Base-by-base conservation (phyloP, 192 early-diverging fungal species). In the Backusella mclennaniae region DNA sequence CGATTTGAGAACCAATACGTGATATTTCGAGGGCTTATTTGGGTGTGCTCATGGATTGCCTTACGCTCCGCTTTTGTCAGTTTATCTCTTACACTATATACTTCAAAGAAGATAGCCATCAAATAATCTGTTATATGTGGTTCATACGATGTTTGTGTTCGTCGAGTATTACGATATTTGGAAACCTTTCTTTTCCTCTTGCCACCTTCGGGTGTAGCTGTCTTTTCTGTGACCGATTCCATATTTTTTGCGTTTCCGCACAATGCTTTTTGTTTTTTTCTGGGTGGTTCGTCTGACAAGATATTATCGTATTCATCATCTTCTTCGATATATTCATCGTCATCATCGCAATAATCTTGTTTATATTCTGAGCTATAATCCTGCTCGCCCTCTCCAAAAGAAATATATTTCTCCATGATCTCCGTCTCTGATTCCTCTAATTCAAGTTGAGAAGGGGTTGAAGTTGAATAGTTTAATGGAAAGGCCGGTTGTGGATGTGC, bases 1-100 rank as follows among this genome's bases (percentile, higher is more conserved):
- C 78, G 80, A 56, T 82, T 82, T 23, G 80, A 77, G 42, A 82
- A 82, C 80, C 80, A 82, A 42, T 82, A 82, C 6, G 80, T 82
- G 42, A 82, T 78, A 23, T 77, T 82, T 7, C 80, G 67, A 36
- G 73, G 76, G 3, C 71, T 71, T 14, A 82, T 31, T 9, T 76
- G 70, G 17, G 80, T 82, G 35, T 71, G 23, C 17, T 8, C 19
- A 35, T 75, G 73, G 17, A 78, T 63, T 21, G 67, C 35, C 7
- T 35, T 31, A 3, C 80, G 73, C 26, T 82, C 68, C 14, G 75
- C 76, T 36, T 82, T 82, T n/a, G 67, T 78, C 17, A 82, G 46
- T 68, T 82, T 82, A 59, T 76, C 73, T 31, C 63, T 68, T 6
- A 46, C 21, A 31, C 76, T 78, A 42, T 82, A 82, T 12, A 77